phyloP scores from a whole-genome alignment of 176 grass and related monocot species.

The Rhynchospora pubera region DNA sequence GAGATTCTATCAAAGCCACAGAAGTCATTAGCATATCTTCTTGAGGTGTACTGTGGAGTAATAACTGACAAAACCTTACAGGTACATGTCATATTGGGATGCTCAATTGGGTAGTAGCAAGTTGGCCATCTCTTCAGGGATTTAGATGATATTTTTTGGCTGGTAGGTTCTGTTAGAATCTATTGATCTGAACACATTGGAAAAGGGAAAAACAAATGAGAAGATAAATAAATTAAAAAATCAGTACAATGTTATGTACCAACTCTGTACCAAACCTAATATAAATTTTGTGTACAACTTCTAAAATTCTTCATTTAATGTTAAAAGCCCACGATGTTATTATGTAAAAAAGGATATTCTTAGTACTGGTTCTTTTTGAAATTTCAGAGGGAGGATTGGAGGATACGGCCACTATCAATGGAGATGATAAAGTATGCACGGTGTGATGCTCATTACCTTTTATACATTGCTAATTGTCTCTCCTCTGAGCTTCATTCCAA shows the following conservation, averaged over 20 bases:
- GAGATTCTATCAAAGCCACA: conserved; percentile 83
- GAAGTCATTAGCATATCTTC: conserved; percentile 95
- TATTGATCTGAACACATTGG: not conserved
- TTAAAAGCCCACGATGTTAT: not conserved
- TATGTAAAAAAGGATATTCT: not conserved
- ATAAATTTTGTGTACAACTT: not conserved
- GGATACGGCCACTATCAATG: conserved; percentile 58
- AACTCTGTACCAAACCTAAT: not conserved
- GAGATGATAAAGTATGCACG: conserved; percentile 86
- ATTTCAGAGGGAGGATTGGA: conserved; percentile 94
- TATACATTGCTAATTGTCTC: conserved; percentile 85
- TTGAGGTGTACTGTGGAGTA: conserved; percentile 76
- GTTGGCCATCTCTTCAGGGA: not conserved
- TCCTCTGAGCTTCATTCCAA: conserved; percentile 62
- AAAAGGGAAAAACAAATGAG: not conserved
- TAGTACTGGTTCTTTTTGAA: conserved; percentile 4
- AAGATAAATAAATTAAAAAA: not conserved
- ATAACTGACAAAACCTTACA: conserved; percentile 85
- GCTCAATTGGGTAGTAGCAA: not conserved
- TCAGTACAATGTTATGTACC: not conserved
- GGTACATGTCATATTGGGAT: conserved; percentile 30
- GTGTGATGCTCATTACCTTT: conserved; percentile 76
- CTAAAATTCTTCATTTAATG: not conserved
- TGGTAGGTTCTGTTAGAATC: not conserved
- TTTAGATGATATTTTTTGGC: not conserved